Base-by-base conservation (phyloP, 2,329 filamentous ascomycete species). In the Beauveria medogensis region DNA sequence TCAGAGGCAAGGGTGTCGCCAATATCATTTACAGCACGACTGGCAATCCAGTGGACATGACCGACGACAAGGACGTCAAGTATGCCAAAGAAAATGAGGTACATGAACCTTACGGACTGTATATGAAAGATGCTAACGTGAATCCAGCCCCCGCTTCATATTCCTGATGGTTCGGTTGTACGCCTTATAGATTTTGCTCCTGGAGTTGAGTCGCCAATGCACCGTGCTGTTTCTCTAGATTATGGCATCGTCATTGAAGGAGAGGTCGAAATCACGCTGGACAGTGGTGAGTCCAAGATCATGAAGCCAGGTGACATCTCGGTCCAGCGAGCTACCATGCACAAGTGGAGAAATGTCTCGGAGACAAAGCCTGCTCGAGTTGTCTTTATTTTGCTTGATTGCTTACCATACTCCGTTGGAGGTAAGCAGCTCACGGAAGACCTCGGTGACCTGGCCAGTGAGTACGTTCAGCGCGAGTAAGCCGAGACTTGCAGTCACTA, bases 251-350 rank as follows among this genome's bases (percentile, higher is more conserved):
- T 84, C 2, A 64, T 85, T 1, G 80, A 84, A 64, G 82, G 82
- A 0, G 73, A 77, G 66, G 67, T 85, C 14, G 81, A 83, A 63
- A 70, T 84, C 67, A 60, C 79, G 4, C 63, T 84, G 6, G 82
- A 84, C 59, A 77, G 77, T 10, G 81, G 82, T 0, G 80, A 79
- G 58, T 74, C 65, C 50, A 73, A 72, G 53, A 43, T 73, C 1
- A 69, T 85, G 73, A 71, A 74, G 63, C 71, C 77, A 6, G 82
- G 82, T 0, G 82, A 85, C 64, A 69, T 84, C 7, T 77, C 77
- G 5, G 76, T 85, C 7, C 82, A 85, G 69, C 72, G 82, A 41
- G 81, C 74, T 0, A 84, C 81, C 1, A 82, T 80, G 74, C 82
- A 85, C 67, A 76, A 77, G 5, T 84, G 81, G 81, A 71, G 73